Evolutionary conservation across 2,329 filamentous ascomycete genomes (phyloP).

Genomic region (Pyrenophora graminea): DNA sequence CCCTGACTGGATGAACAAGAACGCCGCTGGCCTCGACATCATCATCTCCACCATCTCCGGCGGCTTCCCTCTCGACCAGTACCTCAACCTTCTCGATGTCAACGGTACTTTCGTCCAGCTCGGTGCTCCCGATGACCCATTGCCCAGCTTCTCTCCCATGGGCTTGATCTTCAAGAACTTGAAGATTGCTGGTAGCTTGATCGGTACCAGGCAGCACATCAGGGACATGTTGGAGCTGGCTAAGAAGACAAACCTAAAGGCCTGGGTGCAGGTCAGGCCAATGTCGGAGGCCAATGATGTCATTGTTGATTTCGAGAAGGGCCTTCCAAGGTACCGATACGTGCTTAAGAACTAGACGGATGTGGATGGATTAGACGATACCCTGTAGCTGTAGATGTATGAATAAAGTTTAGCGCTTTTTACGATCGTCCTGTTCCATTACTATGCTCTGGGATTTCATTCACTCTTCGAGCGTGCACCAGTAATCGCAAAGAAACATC

Average conservation of each 20-base stretch:
- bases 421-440: too few species aligned
- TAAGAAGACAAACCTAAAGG: conserved; percentile 46
- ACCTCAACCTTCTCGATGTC: conserved; percentile 63
- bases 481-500: too few species aligned
- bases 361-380: conserved; percentile 4
- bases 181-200: conserved; percentile 66
- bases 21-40: conserved; percentile 59
- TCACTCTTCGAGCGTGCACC: not conserved
- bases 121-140: conserved; percentile 64
- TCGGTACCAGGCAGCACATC: conserved; percentile 65
- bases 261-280: conserved; percentile 49
- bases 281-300: conserved; percentile 48
- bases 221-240: conserved; percentile 57
- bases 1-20: conserved; percentile 61
- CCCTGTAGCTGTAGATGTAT: conserved; percentile 6
- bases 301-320: conserved; percentile 44
- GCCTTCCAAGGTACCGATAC: conserved; percentile 51
- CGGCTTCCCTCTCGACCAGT: conserved; percentile 62
- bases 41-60: conserved; percentile 63
- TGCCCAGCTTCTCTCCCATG: conserved; percentile 58
- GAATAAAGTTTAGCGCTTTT: not conserved
- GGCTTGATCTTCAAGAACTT: conserved; percentile 59
- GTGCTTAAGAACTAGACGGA: conserved; percentile 37
- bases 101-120: conserved; percentile 69
- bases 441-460: not conserved